These are phyloP conservation scores for Lasiosphaeria hispida DNA, from an alignment of 495 filamentous ascomycete genomes.

Conservation along the genomic window DNA sequence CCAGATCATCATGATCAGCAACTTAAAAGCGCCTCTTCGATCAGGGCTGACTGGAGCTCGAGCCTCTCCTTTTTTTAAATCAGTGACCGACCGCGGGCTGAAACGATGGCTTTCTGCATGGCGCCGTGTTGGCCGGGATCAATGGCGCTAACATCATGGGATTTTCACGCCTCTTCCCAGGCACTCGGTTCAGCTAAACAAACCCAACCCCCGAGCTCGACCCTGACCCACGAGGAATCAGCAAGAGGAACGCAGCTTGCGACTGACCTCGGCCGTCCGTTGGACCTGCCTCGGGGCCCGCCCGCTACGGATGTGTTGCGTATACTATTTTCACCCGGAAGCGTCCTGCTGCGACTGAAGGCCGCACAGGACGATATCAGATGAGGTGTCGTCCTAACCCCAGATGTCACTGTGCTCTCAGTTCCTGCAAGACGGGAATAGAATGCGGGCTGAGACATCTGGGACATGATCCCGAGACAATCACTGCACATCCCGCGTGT, in stretches of 20 bases:
- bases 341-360: no score
- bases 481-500: neutral
- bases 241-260: no score
- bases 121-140: constrained; percentile 19
- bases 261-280: no score
- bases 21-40: constrained; percentile 7
- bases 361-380: neutral
- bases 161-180: neutral
- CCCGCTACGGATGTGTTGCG: no score
- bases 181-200: neutral
- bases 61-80: neutral
- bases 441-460: neutral
- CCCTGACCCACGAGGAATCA: no score
- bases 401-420: neutral
- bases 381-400: neutral
- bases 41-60: neutral
- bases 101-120: constrained; percentile 22
- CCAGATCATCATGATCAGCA: constrained; percentile 14
- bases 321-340: no score
- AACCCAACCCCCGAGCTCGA: no score
- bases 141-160: constrained; percentile 1
- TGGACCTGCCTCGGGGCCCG: no score
- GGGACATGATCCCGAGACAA: constrained; percentile 6
- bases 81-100: constrained; percentile 3
- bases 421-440: neutral